Percentiles rank a stretch among this genome's conserved stretches.
These are phyloP conservation scores for Cercophora newfieldiana DNA, from an alignment of 495 filamentous ascomycete species.

Conservation along the genomic window DNA sequence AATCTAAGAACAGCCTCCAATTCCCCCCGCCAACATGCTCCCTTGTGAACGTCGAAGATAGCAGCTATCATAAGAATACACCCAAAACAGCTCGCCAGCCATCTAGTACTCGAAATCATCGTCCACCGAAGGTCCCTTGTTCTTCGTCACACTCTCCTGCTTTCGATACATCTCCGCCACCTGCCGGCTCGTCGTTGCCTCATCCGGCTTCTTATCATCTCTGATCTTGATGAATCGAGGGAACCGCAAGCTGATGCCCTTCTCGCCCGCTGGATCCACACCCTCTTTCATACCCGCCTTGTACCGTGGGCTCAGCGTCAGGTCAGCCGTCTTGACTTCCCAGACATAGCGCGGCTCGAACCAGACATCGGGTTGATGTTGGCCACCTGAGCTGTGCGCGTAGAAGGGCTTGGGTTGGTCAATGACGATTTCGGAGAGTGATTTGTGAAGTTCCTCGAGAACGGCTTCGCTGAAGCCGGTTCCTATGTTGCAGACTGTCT, in stretches of 20 bases:
- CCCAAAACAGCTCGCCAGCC: neutral
- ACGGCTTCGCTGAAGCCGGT: slow-evolving; percentile 91
- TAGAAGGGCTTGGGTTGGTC: slow-evolving; percentile 94
- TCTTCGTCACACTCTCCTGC: slow-evolving; percentile 81
- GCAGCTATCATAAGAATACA: neutral
- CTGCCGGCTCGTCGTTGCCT: slow-evolving; percentile 79
- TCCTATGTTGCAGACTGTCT: slow-evolving; percentile 97
- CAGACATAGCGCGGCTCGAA: slow-evolving; percentile 92
- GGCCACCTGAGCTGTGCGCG: slow-evolving; percentile 73
- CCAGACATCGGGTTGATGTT: slow-evolving; percentile 97
- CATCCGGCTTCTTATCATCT: slow-evolving; percentile 92
- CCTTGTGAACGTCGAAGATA: too few relatives aligned
- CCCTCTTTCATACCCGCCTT: slow-evolving; percentile 71
- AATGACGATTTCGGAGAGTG: slow-evolving; percentile 71
- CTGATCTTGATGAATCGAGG: slow-evolving; percentile 85
- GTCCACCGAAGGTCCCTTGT: slow-evolving; percentile 79
- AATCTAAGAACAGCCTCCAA: too few relatives aligned
- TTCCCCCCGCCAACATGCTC: too few relatives aligned
- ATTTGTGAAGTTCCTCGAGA: slow-evolving; percentile 76
- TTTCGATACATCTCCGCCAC: slow-evolving; percentile 96
- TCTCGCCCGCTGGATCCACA: slow-evolving; percentile 67
- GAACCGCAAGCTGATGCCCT: slow-evolving; percentile 87
- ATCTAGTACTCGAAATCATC: slow-evolving; percentile 95
- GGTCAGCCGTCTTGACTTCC: slow-evolving; percentile 96
- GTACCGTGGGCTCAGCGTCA: slow-evolving; percentile 90